Base-by-base conservation (phyloP, 2,329 filamentous ascomycete genomes). In the Trichoderma gracile region DNA sequence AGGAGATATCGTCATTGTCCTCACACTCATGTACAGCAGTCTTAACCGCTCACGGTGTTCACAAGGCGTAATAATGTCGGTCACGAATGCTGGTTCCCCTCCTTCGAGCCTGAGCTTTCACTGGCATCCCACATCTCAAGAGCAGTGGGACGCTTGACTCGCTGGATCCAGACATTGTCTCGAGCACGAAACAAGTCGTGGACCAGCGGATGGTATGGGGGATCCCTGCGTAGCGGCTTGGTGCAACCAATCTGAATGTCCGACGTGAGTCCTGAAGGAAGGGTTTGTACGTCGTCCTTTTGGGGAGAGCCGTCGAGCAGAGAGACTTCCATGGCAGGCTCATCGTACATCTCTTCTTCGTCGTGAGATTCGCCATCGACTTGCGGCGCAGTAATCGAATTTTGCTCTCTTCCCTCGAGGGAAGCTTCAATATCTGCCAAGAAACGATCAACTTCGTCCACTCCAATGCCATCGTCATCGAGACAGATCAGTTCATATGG, bases 101-200 rank as follows among this genome's bases (percentile, higher is more conserved):
- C 58, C 5, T 21, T 47, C 54, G 27, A 57, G 8, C 6, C 21
- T 46, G 40, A 21, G 38, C 3, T 7, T 19, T 50, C 46, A 30
- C 17, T 8, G 27, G 14, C 14, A 54, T 70, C 64, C 70, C 72
- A 75, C 66, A 71, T 68, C 14, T 74, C 71, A 10, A 76, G 61
- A 14, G 73, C 71, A 10, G 67, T 71, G 8, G 33, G 68, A 17
- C 70, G 69, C 7, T n/a, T 19, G n/a, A 17, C 9, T 19, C 62
- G 50, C 12, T 68, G 70, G 33, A 74, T 49, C 68, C 69, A 71
- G 1, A 67, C 63, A 50, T 72, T 71, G 8, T 52, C 54, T 6
- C 46, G 66, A 15, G 52, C 53, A n/a, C 27, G 42, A 46, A 74
- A 72, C 6, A 75, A 45, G 2, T 59, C 23, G 17, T 68, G 45